phyloP scores from a whole-genome alignment of 1,284 basidiomycete species.

The Austroboletus niveus region DNA sequence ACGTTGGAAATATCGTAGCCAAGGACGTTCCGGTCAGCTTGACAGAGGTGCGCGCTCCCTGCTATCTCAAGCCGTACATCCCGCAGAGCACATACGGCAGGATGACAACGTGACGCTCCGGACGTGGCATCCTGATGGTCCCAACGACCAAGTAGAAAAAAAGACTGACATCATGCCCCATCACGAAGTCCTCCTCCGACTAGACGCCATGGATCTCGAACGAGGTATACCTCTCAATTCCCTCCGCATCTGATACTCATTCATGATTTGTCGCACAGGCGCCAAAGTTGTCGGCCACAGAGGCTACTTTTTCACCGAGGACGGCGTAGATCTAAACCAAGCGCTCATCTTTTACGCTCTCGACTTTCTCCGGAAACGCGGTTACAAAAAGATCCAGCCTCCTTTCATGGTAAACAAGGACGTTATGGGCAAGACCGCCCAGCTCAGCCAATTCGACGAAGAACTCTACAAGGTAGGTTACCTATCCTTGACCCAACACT shows the following conservation, averaged over 20 bases:
- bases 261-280: constrained; percentile 59
- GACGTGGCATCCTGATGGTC: constrained; percentile 87
- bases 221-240: constrained; percentile 55
- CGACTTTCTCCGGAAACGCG: constrained; percentile 82
- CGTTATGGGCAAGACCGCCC: constrained; percentile 95
- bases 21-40: constrained; percentile 82
- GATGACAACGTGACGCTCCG: constrained; percentile 86
- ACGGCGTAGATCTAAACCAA: constrained; percentile 97
- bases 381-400: constrained; percentile 94
- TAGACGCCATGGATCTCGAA: constrained; percentile 96
- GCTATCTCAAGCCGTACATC: background rate
- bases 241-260: background rate
- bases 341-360: constrained; percentile 95
- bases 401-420: constrained; percentile 99
- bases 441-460: constrained; percentile 98
- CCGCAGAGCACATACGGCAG: constrained; percentile 31
- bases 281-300: constrained; percentile 94
- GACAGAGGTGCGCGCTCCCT: constrained; percentile 70
- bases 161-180: constrained; percentile 85
- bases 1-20: constrained; percentile 92
- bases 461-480: constrained; percentile 87
- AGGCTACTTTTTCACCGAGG: constrained; percentile 94
- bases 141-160: constrained; percentile 58
- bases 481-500: background rate
- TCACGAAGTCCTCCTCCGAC: constrained; percentile 90